phyloP scores from a whole-genome alignment of 192 early-diverging fungal genomes.

The Coemansia aciculifera region DNA sequence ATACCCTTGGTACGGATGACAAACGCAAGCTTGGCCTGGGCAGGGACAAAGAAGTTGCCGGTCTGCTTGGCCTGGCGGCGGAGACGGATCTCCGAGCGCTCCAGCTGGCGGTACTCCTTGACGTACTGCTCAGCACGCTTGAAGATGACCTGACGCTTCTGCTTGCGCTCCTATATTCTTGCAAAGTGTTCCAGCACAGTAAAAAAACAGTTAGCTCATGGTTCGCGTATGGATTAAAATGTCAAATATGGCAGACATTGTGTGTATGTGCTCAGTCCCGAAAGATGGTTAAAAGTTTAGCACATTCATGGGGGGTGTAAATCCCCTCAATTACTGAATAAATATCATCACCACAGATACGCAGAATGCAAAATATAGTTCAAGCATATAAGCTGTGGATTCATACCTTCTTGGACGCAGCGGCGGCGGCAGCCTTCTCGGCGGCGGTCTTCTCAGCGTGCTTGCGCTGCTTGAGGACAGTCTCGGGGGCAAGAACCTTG shows the following conservation, averaged over 20 bases:
- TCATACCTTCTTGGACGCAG: conserved; percentile 50
- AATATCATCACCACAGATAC: conserved; percentile 52
- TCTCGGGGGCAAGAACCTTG: conserved; percentile 82
- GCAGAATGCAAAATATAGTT: conserved; percentile 20
- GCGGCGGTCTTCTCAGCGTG: conserved; percentile 70
- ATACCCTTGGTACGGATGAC: conserved; percentile 99
- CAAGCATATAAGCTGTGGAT: conserved; percentile 1
- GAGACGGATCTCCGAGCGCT: conserved; percentile 89
- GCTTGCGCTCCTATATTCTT: conserved; percentile 55
- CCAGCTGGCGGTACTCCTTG: conserved; percentile 91
- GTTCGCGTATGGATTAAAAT: not conserved
- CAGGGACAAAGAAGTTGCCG: conserved; percentile 93
- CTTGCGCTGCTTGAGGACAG: conserved; percentile 85
- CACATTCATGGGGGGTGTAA: conserved; percentile 54
- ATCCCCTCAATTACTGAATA: conserved; percentile 21
- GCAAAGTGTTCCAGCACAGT: not conserved
- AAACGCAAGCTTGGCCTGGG: conserved; percentile 95
- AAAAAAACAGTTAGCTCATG: conserved; percentile 7
- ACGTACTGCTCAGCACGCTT: conserved; percentile 99
- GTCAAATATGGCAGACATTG: not conserved
- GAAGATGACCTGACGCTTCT: conserved; percentile 95
- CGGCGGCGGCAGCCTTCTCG: conserved; percentile 55
- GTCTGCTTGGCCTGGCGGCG: conserved; percentile 88
- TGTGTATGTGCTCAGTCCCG: conserved; percentile 66
- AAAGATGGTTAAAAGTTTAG: conserved; percentile 70